Base-by-base conservation (phyloP, 75 land plant species). In the Pinus taeda region DNA sequence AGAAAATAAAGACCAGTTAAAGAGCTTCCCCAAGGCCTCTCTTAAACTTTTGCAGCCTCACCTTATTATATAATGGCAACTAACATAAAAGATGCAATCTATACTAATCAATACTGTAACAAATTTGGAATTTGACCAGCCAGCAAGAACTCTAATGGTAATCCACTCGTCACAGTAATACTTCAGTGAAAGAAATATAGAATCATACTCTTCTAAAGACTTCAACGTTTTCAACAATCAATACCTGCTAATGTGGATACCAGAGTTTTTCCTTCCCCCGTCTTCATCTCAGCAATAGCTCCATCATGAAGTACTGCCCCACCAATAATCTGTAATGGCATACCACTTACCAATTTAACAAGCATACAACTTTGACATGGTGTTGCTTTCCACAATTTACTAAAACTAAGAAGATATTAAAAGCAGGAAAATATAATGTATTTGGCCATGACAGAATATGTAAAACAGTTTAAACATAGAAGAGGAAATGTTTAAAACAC, bases 221-320 rank as follows among this genome's bases (percentile, higher is more conserved):
- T 57, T n/a, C 29, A 30, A 39, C n/a, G 13, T 74, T 3, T 22
- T 76, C 15, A 71, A 71, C 20, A 6, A 71, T 71, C 30, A 59
- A 49, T 26, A 83, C 87, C 87, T 85, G 99, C 96, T 77, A 97
- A 80, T 36, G 99, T 94, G 45, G 99, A 97, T 30, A 97, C 99
- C 61, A 97, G 83, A 22, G 99, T 97, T 82, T 97, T 97, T 29
- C 99, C 99, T 82, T 97, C 99, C 0, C 99, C 99, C 3, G 99
- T 97, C 83, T 95, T 95, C 99, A 97, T 97, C 80, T 97, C 99
- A 36, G 99, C 96, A 83, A 97, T 97, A 63, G 90, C 94, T 20
- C 99, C 99, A 82, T 97, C 94, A 81, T 97, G 99, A 57, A 97
- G 93, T 77, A 97, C 99, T 42, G 99, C 94, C 67, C 99, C 99